Percentiles rank a stretch among this genome's conserved stretches.
Evolutionary conservation across 768 basidiomycete genomes (phyloP).

Genomic region (Termitomyces sp.): DNA sequence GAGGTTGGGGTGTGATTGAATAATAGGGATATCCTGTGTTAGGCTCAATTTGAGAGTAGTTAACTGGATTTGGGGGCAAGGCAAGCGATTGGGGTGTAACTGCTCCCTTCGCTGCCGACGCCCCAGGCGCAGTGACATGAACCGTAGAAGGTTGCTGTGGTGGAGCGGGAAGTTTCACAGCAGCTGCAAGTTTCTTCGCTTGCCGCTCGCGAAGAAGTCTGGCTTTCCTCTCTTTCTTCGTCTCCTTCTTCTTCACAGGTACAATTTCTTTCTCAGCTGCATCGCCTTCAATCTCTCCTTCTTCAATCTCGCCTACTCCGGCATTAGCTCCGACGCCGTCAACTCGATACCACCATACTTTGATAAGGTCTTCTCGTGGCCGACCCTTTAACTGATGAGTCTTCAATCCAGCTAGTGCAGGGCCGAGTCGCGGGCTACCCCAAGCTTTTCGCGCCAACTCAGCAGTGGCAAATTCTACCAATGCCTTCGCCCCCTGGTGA

Average conservation of each 20-base stretch:
- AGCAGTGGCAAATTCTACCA: constrained; percentile 49
- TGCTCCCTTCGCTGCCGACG: neutral
- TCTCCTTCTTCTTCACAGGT: constrained; percentile 28
- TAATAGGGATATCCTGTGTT: constrained; percentile 6
- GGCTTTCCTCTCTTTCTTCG: constrained; percentile 30
- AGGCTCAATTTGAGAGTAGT: neutral
- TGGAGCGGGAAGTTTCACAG: neutral
- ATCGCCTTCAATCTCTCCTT: constrained; percentile 49
- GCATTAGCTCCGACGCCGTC: constrained; percentile 38
- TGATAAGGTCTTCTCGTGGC: constrained; percentile 42
- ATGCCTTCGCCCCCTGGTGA: constrained; percentile 38
- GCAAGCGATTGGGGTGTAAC: neutral
- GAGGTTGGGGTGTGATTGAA: constrained; percentile 7
- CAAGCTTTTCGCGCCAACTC: constrained; percentile 48
- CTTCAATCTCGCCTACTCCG: constrained; percentile 46
- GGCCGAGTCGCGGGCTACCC: constrained; percentile 46
- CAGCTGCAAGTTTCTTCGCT: constrained; percentile 20
- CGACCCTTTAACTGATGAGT: constrained; percentile 41
- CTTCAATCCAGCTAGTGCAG: constrained; percentile 26
- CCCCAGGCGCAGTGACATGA: neutral
- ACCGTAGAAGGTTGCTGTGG: neutral
- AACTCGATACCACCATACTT: constrained; percentile 50
- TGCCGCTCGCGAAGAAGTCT: constrained; percentile 20
- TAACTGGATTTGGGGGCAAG: neutral
- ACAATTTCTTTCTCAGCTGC: constrained; percentile 23